These are phyloP conservation scores for Pholiota microspora DNA, from an alignment of 768 basidiomycete species.

Conservation along the genomic window DNA sequence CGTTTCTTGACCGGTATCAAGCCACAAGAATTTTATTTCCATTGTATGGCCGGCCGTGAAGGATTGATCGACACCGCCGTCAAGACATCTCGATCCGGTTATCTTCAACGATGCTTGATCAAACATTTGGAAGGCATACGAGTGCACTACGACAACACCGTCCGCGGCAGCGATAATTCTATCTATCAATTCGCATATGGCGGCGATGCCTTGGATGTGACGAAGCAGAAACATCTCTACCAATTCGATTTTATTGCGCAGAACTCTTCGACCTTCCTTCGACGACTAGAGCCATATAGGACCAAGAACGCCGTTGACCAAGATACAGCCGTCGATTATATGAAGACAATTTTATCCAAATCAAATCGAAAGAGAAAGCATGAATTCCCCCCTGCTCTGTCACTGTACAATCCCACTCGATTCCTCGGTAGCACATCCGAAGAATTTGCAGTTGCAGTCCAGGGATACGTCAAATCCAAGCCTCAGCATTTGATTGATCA, in stretches of 20 bases:
- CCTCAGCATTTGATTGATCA: slow-evolving; percentile 43
- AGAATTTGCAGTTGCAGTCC: slow-evolving; percentile 78
- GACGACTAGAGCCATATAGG: slow-evolving; percentile 61
- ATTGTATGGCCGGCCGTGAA: slow-evolving; percentile 99
- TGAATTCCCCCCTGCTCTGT: slow-evolving; percentile 64
- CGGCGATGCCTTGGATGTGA: slow-evolving; percentile 94
- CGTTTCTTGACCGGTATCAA: slow-evolving; percentile 98
- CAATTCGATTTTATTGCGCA: slow-evolving; percentile 92
- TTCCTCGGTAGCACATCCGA: slow-evolving; percentile 92
- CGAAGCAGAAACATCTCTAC: slow-evolving; percentile 92
- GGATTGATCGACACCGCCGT: slow-evolving; percentile 99
- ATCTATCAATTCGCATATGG: slow-evolving; percentile 97
- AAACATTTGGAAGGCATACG: slow-evolving; percentile 97
- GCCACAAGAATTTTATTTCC: slow-evolving; percentile 99
- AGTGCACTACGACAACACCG: slow-evolving; percentile 97
- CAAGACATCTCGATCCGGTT: slow-evolving; percentile 97
- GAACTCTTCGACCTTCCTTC: slow-evolving; percentile 79
- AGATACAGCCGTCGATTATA: slow-evolving; percentile 67
- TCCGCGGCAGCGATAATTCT: slow-evolving; percentile 91
- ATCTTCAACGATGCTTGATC: slow-evolving; percentile 96
- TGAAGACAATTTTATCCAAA: slow-evolving; percentile 89
- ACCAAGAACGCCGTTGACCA: slow-evolving; percentile 61
- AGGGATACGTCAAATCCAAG: slow-evolving; percentile 76
- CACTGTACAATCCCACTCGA: slow-evolving; percentile 72
- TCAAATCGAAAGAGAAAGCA: slow-evolving; percentile 43